Evolutionary conservation across 2,329 filamentous ascomycete genomes (phyloP).

Genomic region (Rosellinia necatrix): DNA sequence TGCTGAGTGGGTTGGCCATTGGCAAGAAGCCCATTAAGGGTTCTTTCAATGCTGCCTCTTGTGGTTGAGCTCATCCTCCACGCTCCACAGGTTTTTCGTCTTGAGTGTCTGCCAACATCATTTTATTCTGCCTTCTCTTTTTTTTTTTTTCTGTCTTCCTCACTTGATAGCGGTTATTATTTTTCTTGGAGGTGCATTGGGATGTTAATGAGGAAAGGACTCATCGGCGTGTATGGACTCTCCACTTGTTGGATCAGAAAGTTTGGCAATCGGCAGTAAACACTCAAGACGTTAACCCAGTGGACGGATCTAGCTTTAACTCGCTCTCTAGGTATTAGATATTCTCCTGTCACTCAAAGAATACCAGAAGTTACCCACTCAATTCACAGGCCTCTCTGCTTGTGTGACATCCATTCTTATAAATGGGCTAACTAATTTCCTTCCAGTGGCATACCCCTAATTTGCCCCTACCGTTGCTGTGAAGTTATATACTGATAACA

Average conservation of each 20-base stretch:
- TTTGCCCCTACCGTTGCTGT: no score
- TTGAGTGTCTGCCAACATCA: conserved; percentile 36
- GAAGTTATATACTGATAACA: no score
- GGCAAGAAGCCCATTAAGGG: conserved; percentile 62
- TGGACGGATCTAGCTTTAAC: conserved; percentile 50
- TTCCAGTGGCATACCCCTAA: no score
- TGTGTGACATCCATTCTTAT: conserved; percentile 11
- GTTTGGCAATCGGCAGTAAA: conserved; percentile 40
- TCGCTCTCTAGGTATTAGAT: conserved; percentile 70
- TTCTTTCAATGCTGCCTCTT: conserved; percentile 56
- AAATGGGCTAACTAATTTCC: no score
- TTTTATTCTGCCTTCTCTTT: conserved; percentile 40
- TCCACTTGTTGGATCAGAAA: conserved; percentile 39
- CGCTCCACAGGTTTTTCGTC: conserved; percentile 33
- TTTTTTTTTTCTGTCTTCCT: no score
- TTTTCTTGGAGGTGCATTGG: conserved; percentile 32
- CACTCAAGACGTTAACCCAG: conserved; percentile 33
- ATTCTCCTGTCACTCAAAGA: conserved; percentile 56
- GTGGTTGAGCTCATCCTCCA: conserved; percentile 57
- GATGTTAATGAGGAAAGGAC: conserved; percentile 30
- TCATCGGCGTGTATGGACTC: conserved; percentile 33
- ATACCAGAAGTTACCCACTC: conserved; percentile 34
- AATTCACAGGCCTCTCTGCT: conserved; percentile 2
- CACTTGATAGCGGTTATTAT: conserved; percentile 38
- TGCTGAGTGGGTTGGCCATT: conserved; percentile 94